phyloP scores from a whole-genome alignment of 2,329 filamentous ascomycete genomes.

The Ophiostoma tasmaniense region DNA sequence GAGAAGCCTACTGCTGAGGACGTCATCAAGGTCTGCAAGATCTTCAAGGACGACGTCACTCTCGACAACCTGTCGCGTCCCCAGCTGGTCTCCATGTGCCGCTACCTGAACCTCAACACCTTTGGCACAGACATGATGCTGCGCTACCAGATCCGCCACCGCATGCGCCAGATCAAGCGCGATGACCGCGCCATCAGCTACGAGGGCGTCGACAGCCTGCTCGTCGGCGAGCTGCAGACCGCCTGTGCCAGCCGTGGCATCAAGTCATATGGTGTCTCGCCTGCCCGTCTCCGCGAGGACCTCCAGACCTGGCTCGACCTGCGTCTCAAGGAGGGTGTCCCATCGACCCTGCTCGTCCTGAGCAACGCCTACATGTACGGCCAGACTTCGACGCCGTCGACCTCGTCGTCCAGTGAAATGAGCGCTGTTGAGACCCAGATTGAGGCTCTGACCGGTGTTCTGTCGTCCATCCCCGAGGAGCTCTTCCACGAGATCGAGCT shows the following conservation, averaged over 20 bases:
- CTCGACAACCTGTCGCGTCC: conserved; percentile 94
- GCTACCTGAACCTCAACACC: conserved; percentile 95
- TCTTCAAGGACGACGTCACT: conserved; percentile 96
- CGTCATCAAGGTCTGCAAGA: conserved; percentile 97
- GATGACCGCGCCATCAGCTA: conserved; percentile 91
- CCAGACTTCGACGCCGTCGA: conserved; percentile 37
- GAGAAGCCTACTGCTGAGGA: conserved; percentile 82
- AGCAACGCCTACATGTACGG: conserved; percentile 98
- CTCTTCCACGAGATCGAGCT: conserved; percentile 99
- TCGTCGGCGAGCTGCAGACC: conserved; percentile 86
- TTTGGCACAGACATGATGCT: conserved; percentile 98
- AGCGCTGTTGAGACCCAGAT: conserved; percentile 86
- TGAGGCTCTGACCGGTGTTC: conserved; percentile 81
- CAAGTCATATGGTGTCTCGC: conserved; percentile 84
- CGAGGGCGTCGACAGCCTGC: conserved; percentile 86
- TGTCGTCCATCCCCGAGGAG: conserved; percentile 93
- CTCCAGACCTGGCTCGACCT: conserved; percentile 91
- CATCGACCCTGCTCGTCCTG: conserved; percentile 86
- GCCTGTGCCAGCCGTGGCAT: conserved; percentile 89
- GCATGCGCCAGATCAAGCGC: conserved; percentile 98
- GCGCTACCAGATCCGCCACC: conserved; percentile 90
- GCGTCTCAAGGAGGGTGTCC: conserved; percentile 87
- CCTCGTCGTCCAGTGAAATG: neutral
- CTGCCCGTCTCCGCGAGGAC: conserved; percentile 78
- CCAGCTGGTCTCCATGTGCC: conserved; percentile 94